Evolutionary conservation across 1,284 basidiomycete genomes (phyloP), one percentile per base, ranked within the genome.

Genomic region (Phlebopus sp.): DNA sequence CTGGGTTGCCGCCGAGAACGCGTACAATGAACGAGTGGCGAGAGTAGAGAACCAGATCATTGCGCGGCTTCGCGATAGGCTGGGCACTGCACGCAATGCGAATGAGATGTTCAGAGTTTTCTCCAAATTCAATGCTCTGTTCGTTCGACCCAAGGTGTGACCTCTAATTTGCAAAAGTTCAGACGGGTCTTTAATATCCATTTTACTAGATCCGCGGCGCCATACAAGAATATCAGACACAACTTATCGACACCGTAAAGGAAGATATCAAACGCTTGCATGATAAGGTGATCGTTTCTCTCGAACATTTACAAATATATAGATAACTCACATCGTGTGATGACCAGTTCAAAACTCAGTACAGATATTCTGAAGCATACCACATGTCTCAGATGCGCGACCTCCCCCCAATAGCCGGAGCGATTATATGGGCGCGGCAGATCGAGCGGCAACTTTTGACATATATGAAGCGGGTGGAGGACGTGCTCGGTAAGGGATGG

Each of bases 51-150:
- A 97, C 71, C 95, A 96, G 66, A 97, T 99, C 65, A 99, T 99
- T 66, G 91, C 95, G 5, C 78, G 92, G 19, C 70, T 99, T 44
- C 79, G 95, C 30, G 94, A 97, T 67, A 78, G 92, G 50, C 78
- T 99, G 17, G 97, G 92, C n/a, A 96, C 92, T 9, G 95, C 96
- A 21, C 79, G 92, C 42, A 98, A 97, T 62, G 96, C 97, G 2
- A 96, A 97, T 63, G 96, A 98, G 73, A 99, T 98, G 95, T 98
- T 99, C 71, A 82, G 95, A 46, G 96, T 98, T 40, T 96, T 99
- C 69, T 96, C 92, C 5, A 97, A 97, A 70, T 99, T 98, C 76
- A 98, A 99, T 69, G 91, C 92, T 1, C 74, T 99, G 29, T 98
- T 99, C 64, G 95, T 99, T 29, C 80, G 97, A 51, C 96, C 95